phyloP scores from a whole-genome alignment of 2,329 filamentous ascomycete species.

The Trichoderma sp. region DNA sequence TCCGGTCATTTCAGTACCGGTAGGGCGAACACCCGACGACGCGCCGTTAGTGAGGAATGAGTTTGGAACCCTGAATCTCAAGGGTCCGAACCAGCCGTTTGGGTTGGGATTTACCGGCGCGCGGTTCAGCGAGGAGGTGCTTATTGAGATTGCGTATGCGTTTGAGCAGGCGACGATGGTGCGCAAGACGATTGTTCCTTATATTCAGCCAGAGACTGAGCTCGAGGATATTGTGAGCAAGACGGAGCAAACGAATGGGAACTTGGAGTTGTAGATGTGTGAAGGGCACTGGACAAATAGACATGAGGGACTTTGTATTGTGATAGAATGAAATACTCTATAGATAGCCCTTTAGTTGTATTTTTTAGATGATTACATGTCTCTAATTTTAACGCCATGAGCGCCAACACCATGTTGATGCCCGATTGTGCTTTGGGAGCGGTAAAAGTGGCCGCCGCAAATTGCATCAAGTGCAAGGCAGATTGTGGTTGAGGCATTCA shows the following conservation, averaged over 20 bases:
- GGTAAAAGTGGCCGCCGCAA: background rate
- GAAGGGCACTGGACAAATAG: background rate
- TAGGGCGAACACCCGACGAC: constrained; percentile 57
- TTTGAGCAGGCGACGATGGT: constrained; percentile 61
- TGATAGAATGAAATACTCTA: background rate
- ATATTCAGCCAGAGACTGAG: constrained; percentile 35
- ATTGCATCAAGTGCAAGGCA: background rate
- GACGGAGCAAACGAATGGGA: background rate
- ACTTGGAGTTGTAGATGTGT: background rate
- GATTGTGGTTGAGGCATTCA: background rate
- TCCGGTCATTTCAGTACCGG: constrained; percentile 58
- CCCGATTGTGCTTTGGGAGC: background rate
- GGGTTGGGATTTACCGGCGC: constrained; percentile 64
- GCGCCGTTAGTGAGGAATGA: background rate
- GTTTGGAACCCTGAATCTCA: constrained; percentile 37
- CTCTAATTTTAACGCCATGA: background rate
- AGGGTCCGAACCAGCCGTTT: constrained; percentile 58
- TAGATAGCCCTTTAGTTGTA: background rate
- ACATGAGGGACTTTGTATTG: background rate
- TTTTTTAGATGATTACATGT: background rate
- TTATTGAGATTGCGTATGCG: constrained; percentile 67
- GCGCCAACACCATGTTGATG: background rate
- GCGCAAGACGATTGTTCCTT: constrained; percentile 32
- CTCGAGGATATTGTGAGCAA: constrained; percentile 28
- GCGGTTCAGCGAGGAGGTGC: constrained; percentile 59